Percentiles rank a stretch among this genome's conserved stretches.
Conservation (phyloP, 139 green algal genomes). For the Haematococcus lacustris region DNA sequence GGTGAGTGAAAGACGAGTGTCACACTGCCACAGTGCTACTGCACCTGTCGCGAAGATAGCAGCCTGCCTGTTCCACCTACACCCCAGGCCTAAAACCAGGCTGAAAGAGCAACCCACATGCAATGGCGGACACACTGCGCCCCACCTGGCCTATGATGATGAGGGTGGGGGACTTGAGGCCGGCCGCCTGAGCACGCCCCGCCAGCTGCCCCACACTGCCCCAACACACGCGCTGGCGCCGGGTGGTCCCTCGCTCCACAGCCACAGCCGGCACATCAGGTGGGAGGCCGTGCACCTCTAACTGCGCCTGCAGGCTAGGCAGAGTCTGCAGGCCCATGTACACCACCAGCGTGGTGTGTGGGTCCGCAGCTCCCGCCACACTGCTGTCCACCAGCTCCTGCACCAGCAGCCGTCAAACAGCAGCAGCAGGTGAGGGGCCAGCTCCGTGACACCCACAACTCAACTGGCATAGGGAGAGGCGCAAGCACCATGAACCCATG, state of each 20-base stretch:
- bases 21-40: neutral
- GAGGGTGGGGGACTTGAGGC: constrained; percentile 73
- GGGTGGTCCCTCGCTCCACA: constrained; percentile 90
- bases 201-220: constrained; percentile 47
- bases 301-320: constrained; percentile 51
- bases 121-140: neutral
- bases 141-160: constrained; percentile 89
- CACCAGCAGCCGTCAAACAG: no score
- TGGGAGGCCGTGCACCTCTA: constrained; percentile 53
- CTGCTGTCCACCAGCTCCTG: constrained; percentile 48
- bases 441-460: neutral
- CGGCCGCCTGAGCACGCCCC: constrained; percentile 13
- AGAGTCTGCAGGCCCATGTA: constrained; percentile 98
- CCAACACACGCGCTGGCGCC: constrained; percentile 76
- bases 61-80: neutral
- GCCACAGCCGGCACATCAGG: constrained; percentile 77
- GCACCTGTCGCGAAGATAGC: neutral
- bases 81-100: neutral
- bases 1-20: neutral
- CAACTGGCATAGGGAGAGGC: neutral
- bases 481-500: neutral
- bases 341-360: constrained; percentile 89
- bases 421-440: constrained; percentile 24
- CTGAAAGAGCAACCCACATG: neutral
- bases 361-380: constrained; percentile 55